Conservation (phyloP, 805 yeast species). For the Cyberlindnera amylophila region DNA sequence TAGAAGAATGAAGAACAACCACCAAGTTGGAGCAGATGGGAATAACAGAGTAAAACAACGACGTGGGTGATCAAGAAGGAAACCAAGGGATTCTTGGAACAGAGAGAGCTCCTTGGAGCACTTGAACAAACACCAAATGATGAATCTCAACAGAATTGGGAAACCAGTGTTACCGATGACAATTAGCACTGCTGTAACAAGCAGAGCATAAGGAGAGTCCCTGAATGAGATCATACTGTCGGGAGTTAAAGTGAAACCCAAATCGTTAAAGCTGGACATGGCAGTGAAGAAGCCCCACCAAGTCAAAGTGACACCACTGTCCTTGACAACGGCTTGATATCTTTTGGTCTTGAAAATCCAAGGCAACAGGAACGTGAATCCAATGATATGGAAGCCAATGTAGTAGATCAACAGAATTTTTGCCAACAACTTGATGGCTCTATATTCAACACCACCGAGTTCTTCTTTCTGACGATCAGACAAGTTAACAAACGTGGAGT, state of each 20-base stretch:
- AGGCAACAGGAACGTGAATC: constrained; percentile 50
- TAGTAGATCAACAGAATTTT: constrained; percentile 64
- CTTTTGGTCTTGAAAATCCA: constrained; percentile 48
- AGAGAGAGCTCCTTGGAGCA: constrained; percentile 62
- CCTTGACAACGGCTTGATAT: constrained; percentile 43
- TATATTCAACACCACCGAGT: constrained; percentile 94
- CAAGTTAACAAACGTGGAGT: constrained; percentile 83
- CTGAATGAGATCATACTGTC: constrained; percentile 73
- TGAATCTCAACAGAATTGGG: constrained; percentile 75
- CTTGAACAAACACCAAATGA: constrained; percentile 77
- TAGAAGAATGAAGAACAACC: constrained; percentile 76
- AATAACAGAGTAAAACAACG: constrained; percentile 92
- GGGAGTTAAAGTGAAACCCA: constrained; percentile 80
- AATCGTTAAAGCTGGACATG: constrained; percentile 76
- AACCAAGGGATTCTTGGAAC: constrained; percentile 72
- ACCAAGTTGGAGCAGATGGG: constrained; percentile 93
- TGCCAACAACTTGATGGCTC: constrained; percentile 77
- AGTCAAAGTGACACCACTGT: constrained; percentile 62
- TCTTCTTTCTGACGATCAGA: constrained; percentile 86
- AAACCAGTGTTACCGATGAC: constrained; percentile 94
- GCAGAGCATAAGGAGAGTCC: constrained; percentile 57
- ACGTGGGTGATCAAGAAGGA: constrained; percentile 91
- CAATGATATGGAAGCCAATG: constrained; percentile 67
- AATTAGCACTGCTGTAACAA: constrained; percentile 65
- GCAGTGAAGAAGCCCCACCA: constrained; percentile 96